Evolutionary conservation across 139 green algal species (phyloP), one percentile per base, ranked within the genome.

Genomic region (Gonium pectorale): DNA sequence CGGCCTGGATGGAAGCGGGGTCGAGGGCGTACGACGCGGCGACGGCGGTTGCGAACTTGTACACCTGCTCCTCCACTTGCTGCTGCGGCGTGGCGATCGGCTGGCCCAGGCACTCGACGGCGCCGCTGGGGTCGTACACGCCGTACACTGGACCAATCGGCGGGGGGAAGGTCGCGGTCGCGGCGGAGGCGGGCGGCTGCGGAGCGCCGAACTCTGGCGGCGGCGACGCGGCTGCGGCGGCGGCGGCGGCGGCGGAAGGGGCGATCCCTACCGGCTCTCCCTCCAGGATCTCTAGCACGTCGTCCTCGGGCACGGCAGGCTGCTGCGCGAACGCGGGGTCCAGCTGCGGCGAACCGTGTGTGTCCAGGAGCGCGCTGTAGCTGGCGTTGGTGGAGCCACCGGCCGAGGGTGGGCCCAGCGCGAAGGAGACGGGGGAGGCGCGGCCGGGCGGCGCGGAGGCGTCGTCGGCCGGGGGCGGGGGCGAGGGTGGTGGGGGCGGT

Each of bases 81-180:
- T 68, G n/a, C 31, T 22, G 13, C 13, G 13, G 13, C 13, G 49
- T 13, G 49, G 60, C 29, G n/a, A 17, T 5, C 7, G 71, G 21
- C 49, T 8, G 22, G 51, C 19, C 21, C 38, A 72, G n/a, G 75
- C 71, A 82, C 17, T 72, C 19, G 40, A 72, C 60, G 15, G 59
- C 75, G 17, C 75, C 75, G 41, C 75, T 82, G 29, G 75, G 75
- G 41, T 82, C 75, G 59, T 72, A 82, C 41, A 71, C 59, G n/a
- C 75, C 75, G 75, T 72, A 82, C 59, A 72, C n/a, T 27, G 33
- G 37, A 3, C 68, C 43, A 46, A n/a, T 29, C 37, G 35, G 35
- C 37, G 21, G 35, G n/a, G 29, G 29, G 68, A 15, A n/a, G 31
- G n/a, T n/a, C 46, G 52, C 40, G 49, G 35, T 27, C 51, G 72